Percentiles rank a stretch among this genome's conserved stretches.
These are phyloP conservation scores for Colletotrichum spaethianum DNA, from an alignment of 2,329 filamentous ascomycete genomes.

Conservation along the genomic window DNA sequence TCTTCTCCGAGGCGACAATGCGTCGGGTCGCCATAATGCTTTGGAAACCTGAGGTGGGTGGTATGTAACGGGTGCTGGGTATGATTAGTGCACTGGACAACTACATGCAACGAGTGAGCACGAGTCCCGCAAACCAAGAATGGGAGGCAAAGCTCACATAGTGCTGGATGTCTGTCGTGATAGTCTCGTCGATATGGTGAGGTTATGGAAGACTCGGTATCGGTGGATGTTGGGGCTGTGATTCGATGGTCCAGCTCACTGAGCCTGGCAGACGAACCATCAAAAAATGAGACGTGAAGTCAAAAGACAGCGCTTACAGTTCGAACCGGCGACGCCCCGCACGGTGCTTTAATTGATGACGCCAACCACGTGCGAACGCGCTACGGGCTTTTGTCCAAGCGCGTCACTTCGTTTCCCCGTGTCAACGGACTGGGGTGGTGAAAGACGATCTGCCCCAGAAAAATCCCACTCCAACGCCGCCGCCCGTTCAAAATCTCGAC, in stretches of 20 bases:
- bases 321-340: neutral
- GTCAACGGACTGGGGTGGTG: constrained; percentile 35
- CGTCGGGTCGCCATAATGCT: constrained; percentile 78
- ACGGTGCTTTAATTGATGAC: constrained; percentile 40
- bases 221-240: constrained; percentile 11
- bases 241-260: constrained; percentile 16
- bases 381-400: constrained; percentile 29
- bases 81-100: neutral
- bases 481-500: constrained; percentile 35
- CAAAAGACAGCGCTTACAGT: constrained; percentile 31
- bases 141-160: neutral
- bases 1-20: constrained; percentile 76
- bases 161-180: neutral
- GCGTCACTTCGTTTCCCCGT: constrained; percentile 33
- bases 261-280: neutral
- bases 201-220: neutral
- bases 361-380: constrained; percentile 40
- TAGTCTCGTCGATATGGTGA: neutral
- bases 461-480: constrained; percentile 33
- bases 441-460: constrained; percentile 35
- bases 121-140: neutral
- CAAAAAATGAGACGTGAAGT: constrained; percentile 30
- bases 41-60: neutral
- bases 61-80: neutral
- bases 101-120: constrained; percentile 4